Conservation (phyloP, 495 filamentous ascomycete species). For the Penicillium roqueforti region DNA sequence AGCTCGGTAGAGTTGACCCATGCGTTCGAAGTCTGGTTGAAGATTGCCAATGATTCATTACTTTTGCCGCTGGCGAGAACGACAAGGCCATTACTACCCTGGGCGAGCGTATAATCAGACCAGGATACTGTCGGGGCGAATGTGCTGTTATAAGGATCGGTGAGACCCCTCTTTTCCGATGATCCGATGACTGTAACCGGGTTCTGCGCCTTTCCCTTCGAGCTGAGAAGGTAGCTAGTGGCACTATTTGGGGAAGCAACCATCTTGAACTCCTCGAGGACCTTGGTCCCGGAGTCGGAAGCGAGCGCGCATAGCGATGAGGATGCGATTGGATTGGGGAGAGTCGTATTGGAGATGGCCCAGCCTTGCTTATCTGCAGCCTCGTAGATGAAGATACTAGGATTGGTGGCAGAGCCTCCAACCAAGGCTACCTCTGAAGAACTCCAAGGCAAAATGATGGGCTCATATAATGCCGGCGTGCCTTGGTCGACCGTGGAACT, state of each 20-base stretch:
- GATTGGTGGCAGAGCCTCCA: slow-evolving; percentile 66
- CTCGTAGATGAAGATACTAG: slow-evolving; percentile 59
- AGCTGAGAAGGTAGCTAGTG: slow-evolving; percentile 54
- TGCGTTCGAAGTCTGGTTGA: slow-evolving; percentile 69
- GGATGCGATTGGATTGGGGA: slow-evolving; percentile 55
- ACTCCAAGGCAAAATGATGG: slow-evolving; percentile 76
- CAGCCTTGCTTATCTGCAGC: slow-evolving; percentile 51
- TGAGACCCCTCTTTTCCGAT: slow-evolving; percentile 41
- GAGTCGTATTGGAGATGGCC: slow-evolving; percentile 55
- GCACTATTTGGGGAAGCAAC: slow-evolving; percentile 72
- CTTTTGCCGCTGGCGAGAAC: slow-evolving; percentile 74
- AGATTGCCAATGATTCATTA: slow-evolving; percentile 62
- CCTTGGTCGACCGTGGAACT: slow-evolving; percentile 44
- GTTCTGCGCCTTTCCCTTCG: slow-evolving; percentile 37
- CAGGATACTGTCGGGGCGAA: slow-evolving; percentile 60
- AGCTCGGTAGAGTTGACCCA: slow-evolving; percentile 75
- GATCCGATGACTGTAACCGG: slow-evolving; percentile 35
- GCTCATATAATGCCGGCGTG: slow-evolving; percentile 60
- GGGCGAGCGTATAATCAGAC: slow-evolving; percentile 60
- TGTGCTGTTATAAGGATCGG: slow-evolving; percentile 74
- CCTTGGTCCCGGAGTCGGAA: slow-evolving; percentile 62
- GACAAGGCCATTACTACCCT: slow-evolving; percentile 54
- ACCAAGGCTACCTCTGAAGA: slow-evolving; percentile 66
- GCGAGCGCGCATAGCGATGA: slow-evolving; percentile 62
- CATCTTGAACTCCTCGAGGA: slow-evolving; percentile 80